These are phyloP conservation scores for Pestalotiopsis sp. DNA, from an alignment of 2,329 filamentous ascomycete species.

Conservation along the genomic window DNA sequence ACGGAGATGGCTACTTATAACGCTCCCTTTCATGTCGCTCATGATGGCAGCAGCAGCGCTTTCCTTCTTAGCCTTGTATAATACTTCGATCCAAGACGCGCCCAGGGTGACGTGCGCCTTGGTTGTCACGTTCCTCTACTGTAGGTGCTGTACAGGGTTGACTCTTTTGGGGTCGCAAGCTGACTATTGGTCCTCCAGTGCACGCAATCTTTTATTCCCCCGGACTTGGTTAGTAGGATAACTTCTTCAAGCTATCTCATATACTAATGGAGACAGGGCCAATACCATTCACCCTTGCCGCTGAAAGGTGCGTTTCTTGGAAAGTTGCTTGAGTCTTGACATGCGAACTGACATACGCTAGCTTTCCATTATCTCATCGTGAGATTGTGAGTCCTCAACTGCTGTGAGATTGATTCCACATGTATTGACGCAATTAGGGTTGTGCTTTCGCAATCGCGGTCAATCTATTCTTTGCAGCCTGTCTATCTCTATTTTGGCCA, in stretches of 20 bases:
- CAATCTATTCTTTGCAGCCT: conserved; percentile 49
- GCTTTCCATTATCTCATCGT: conserved; percentile 51
- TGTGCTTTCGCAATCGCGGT: conserved; percentile 49
- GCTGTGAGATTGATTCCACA: background rate
- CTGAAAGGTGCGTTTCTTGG: conserved; percentile 37
- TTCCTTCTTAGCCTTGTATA: conserved; percentile 24
- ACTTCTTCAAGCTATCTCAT: background rate
- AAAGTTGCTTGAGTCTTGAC: background rate
- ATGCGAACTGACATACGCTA: conserved; percentile 20
- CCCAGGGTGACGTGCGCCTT: background rate
- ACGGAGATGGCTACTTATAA: conserved; percentile 44
- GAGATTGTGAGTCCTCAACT: conserved; percentile 37
- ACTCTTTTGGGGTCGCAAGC: background rate
- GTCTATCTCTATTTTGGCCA: conserved; percentile 46
- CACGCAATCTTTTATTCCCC: conserved; percentile 47
- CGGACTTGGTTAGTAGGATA: conserved; percentile 25
- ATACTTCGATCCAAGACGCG: background rate
- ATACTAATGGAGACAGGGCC: conserved; percentile 35
- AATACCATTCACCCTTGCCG: conserved; percentile 52
- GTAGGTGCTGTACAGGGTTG: conserved; percentile 18
- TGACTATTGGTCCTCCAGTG: conserved; percentile 23
- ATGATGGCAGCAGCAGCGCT: conserved; percentile 42
- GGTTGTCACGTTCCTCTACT: conserved; percentile 39
- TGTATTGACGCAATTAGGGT: conserved; percentile 31
- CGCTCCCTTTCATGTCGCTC: conserved; percentile 45